phyloP scores from a whole-genome alignment of 352 stramenopile species.

The Thalassiosira sp. region DNA sequence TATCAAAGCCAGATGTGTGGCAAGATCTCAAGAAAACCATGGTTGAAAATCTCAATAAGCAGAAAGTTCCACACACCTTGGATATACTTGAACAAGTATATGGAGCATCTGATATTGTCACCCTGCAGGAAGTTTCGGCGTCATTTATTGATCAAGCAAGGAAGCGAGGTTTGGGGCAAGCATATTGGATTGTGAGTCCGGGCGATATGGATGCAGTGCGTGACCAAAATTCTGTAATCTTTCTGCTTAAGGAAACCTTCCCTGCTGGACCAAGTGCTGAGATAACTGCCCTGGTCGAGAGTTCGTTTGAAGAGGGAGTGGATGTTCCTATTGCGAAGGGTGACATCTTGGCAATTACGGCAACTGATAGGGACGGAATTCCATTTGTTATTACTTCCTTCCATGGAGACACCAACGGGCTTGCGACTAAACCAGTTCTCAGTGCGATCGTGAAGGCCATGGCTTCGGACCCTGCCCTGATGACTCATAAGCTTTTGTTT shows the following conservation, averaged over 20 bases:
- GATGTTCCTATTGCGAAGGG: constrained; percentile 82
- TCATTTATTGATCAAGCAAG: constrained; percentile 77
- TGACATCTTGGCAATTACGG: constrained; percentile 82
- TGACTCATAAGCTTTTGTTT: constrained; percentile 81
- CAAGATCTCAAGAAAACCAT: constrained; percentile 84
- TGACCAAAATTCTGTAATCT: constrained; percentile 87
- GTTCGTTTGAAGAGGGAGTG: constrained; percentile 65
- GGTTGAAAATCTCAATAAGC: constrained; percentile 81
- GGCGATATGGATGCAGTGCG: constrained; percentile 77
- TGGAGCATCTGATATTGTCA: constrained; percentile 81
- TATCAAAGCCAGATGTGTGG: constrained; percentile 72
- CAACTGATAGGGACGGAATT: constrained; percentile 61
- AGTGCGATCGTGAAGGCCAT: constrained; percentile 78
- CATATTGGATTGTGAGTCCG: constrained; percentile 78
- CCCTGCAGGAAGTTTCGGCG: constrained; percentile 83
- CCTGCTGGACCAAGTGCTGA: constrained; percentile 65
- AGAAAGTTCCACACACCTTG: constrained; percentile 84
- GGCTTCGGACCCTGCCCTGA: constrained; percentile 45
- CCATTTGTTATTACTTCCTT: constrained; percentile 83
- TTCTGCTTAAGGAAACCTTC: constrained; percentile 83
- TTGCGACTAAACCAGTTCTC: constrained; percentile 84
- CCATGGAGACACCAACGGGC: constrained; percentile 87
- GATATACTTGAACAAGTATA: constrained; percentile 85
- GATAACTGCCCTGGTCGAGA: constrained; percentile 78
- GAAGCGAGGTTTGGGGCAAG: constrained; percentile 58